Conservation (phyloP, 179 eudicot genomes). For the Actinidia polygama region DNA sequence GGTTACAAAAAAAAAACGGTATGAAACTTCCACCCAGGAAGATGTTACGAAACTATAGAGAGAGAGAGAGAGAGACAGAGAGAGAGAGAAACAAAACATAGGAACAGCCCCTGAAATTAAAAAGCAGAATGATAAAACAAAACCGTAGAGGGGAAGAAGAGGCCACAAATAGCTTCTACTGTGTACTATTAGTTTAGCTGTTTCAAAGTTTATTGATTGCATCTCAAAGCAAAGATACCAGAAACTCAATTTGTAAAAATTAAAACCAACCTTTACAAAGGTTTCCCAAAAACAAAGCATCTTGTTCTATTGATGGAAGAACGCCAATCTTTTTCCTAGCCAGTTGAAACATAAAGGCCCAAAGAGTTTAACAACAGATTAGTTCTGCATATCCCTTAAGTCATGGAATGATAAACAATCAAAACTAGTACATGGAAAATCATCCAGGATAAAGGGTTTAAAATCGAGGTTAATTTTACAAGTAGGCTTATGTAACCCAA, state of each 20-base stretch:
- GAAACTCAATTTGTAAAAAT: background rate
- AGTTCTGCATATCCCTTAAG: background rate
- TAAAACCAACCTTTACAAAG: conserved; percentile 69
- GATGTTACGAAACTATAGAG: background rate
- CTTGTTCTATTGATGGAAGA: conserved; percentile 66
- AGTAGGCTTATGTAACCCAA: background rate
- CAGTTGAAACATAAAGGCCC: conserved; percentile 44
- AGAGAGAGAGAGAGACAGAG: too few species aligned
- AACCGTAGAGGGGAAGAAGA: background rate
- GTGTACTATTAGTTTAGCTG: background rate
- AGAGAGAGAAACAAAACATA: background rate
- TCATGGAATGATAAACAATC: background rate
- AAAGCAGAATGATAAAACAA: background rate
- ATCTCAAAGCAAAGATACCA: conserved; percentile 7
- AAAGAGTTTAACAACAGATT: conserved; percentile 12
- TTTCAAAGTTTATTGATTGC: background rate
- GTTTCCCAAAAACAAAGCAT: conserved; percentile 68
- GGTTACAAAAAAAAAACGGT: background rate
- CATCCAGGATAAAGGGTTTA: background rate
- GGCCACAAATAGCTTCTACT: background rate
- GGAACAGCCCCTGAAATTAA: background rate
- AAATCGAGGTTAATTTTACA: background rate
- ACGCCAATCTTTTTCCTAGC: conserved; percentile 77
- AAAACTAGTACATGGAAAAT: background rate
- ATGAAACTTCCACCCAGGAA: background rate